phyloP scores from a whole-genome alignment of 2,329 filamentous ascomycete genomes.

The Fusarium oxysporum region DNA sequence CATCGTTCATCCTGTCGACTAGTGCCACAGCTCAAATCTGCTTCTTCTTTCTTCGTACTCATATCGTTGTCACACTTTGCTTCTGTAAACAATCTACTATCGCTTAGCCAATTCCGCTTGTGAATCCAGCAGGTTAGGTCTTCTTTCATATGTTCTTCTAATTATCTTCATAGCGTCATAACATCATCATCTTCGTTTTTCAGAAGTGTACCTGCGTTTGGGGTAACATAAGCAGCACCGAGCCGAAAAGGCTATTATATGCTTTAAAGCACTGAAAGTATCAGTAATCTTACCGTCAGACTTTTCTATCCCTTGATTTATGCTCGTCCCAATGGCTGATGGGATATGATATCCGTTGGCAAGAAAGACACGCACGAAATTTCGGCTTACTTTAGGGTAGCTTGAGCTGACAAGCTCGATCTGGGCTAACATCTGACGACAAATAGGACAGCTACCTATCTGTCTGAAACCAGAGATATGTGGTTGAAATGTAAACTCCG shows the following conservation, averaged over 20 bases:
- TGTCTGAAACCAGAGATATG: neutral
- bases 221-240: constrained; percentile 14
- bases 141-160: neutral
- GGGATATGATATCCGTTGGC: neutral
- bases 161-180: no score
- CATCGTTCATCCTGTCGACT: neutral
- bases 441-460: no score
- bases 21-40: neutral
- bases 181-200: neutral
- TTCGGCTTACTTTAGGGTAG: neutral
- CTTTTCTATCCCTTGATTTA: constrained; percentile 17
- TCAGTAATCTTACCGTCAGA: neutral
- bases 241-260: neutral
- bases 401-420: no score
- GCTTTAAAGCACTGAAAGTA: neutral
- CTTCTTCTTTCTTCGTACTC: neutral
- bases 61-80: constrained; percentile 18
- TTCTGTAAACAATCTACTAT: neutral
- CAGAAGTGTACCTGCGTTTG: constrained; percentile 23
- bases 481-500: no score
- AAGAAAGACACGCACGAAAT: neutral
- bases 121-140: neutral
- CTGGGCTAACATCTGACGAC: neutral
- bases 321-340: constrained; percentile 15
- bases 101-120: constrained; percentile 4